Percentiles rank a stretch among this genome's conserved stretches.
Conservation (phyloP, 1,139 yeast species). For the Scheffersomyces insectosa region DNA sequence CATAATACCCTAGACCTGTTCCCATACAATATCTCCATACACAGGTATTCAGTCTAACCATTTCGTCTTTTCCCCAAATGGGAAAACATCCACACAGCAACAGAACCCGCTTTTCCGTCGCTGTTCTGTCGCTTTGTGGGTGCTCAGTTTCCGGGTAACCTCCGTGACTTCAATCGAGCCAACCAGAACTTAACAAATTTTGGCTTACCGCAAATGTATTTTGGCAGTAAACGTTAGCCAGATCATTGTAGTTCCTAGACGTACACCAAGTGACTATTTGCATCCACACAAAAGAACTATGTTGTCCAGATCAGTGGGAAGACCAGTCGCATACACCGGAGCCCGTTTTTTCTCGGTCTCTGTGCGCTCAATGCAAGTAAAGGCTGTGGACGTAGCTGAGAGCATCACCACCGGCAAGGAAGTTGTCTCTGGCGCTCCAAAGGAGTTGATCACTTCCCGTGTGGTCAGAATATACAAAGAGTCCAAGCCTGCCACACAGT, state of each 20-base stretch:
- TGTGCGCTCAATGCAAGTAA: constrained; percentile 13
- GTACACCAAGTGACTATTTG: no score
- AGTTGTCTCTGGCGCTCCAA: constrained; percentile 78
- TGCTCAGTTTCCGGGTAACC: neutral
- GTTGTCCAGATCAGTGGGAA: constrained; percentile 24
- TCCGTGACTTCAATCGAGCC: constrained; percentile 11
- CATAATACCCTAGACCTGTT: no score
- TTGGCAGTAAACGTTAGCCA: constrained; percentile 1
- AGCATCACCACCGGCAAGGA: constrained; percentile 46
- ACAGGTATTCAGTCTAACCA: no score
- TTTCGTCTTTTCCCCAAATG: no score
- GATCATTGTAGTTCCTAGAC: no score
- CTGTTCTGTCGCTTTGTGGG: no score
- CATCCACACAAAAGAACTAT: constrained; percentile 8
- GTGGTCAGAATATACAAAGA: constrained; percentile 78
- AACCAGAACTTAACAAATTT: constrained; percentile 21
- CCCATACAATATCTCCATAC: no score
- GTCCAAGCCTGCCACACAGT: constrained; percentile 81
- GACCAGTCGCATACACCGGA: constrained; percentile 12
- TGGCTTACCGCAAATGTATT: constrained; percentile 4
- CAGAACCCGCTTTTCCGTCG: no score
- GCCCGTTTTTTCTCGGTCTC: constrained; percentile 24
- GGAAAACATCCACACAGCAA: no score
- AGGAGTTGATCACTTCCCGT: constrained; percentile 60
- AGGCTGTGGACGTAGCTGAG: constrained; percentile 19